These are phyloP conservation scores for Podospora pseudoanserina DNA, from an alignment of 495 filamentous ascomycete genomes.

Conservation along the genomic window DNA sequence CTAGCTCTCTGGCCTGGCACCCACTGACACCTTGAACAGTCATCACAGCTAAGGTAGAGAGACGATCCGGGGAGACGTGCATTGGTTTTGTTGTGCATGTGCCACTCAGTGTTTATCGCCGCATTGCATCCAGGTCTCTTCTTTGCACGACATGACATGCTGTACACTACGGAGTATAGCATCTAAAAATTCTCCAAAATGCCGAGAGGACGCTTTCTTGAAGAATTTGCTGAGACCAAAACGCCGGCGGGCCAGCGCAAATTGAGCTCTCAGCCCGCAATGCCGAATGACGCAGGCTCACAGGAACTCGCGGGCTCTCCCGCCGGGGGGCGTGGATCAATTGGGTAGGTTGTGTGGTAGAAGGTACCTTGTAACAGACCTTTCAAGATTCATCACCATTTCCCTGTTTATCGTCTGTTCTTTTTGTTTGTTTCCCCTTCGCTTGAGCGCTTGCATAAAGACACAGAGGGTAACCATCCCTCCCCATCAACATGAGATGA, in stretches of 20 bases:
- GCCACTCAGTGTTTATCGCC: background rate
- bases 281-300: constrained; percentile 8
- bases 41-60: no score
- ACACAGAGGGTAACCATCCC: background rate
- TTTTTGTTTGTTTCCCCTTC: background rate
- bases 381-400: background rate
- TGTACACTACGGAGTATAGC: background rate
- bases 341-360: no score
- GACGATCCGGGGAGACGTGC: constrained; percentile 2
- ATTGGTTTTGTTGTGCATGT: background rate
- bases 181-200: background rate
- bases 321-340: background rate
- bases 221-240: background rate
- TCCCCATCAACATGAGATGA: background rate
- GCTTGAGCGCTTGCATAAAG: background rate
- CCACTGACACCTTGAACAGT: background rate
- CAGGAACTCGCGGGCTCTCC: constrained; percentile 5
- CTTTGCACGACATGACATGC: background rate
- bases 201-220: background rate
- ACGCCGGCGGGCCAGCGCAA: background rate
- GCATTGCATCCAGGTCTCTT: background rate
- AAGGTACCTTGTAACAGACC: background rate
- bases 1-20: background rate
- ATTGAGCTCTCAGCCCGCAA: background rate
- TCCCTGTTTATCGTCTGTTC: background rate